Conservation (phyloP, 2,329 filamentous ascomycete species). For the Acephala macrosclerotiorum region DNA sequence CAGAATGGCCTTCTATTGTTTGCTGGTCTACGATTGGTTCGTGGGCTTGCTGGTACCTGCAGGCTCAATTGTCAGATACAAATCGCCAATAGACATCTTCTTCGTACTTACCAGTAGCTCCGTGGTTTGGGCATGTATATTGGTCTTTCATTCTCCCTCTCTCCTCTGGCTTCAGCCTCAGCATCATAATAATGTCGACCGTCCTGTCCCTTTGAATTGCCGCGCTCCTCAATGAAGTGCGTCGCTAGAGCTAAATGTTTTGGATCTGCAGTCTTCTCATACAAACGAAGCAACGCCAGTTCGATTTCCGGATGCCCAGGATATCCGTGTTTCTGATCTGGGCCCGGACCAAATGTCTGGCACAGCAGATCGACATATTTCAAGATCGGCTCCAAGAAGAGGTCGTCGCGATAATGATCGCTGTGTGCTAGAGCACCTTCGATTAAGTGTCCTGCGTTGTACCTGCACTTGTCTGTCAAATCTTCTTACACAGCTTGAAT, state of each 20-base stretch:
- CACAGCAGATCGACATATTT: constrained; percentile 62
- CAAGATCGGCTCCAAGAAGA: constrained; percentile 58
- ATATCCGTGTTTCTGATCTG: constrained; percentile 62
- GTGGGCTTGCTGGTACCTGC: constrained; percentile 65
- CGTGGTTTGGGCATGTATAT: constrained; percentile 53
- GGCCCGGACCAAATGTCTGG: constrained; percentile 57
- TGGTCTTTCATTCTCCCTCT: constrained; percentile 55
- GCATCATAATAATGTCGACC: constrained; percentile 61
- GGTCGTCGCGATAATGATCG: constrained; percentile 58
- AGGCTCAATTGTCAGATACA: not conserved
- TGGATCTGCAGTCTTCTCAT: constrained; percentile 48
- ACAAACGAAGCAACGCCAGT: constrained; percentile 55
- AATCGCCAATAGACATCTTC: not conserved
- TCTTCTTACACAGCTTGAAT: not conserved
- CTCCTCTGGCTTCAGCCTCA: constrained; percentile 59
- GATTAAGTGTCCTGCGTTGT: constrained; percentile 68
- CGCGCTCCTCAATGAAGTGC: constrained; percentile 66
- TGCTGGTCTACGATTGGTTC: constrained; percentile 59
- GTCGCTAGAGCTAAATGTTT: constrained; percentile 55
- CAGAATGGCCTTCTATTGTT: constrained; percentile 64
- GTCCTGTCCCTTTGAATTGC: constrained; percentile 57
- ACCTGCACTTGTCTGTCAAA: constrained; percentile 45
- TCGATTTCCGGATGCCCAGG: constrained; percentile 66
- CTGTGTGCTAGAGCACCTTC: constrained; percentile 65
- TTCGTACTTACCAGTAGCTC: constrained; percentile 46